Evolutionary conservation across 1,284 basidiomycete genomes (phyloP).

Genomic region (Marasmius sp.): DNA sequence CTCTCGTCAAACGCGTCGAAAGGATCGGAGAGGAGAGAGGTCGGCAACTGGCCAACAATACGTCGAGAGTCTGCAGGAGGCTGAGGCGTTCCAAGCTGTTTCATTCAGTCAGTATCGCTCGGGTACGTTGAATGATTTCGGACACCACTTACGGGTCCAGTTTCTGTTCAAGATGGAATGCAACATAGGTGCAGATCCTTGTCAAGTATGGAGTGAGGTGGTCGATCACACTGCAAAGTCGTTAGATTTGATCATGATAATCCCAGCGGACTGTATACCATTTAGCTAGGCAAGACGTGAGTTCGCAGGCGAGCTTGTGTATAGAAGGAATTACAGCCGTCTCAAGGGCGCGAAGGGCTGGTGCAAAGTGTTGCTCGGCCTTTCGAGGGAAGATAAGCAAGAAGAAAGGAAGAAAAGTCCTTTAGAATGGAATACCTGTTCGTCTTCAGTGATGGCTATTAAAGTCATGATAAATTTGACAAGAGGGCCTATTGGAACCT

Average conservation of each 20-base stretch:
- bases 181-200: conserved; percentile 48
- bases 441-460: conserved; percentile 58
- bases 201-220: conserved; percentile 54
- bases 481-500: conserved; percentile 68
- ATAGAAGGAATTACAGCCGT: conserved; percentile 51
- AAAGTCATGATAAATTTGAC: conserved; percentile 51
- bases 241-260: conserved; percentile 3
- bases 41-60: conserved; percentile 45
- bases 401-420: conserved; percentile 2
- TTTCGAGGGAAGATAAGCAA: conserved; percentile 25
- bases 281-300: conserved; percentile 47
- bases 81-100: conserved; percentile 42
- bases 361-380: conserved; percentile 50
- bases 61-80: conserved; percentile 44
- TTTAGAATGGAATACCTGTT: conserved; percentile 38
- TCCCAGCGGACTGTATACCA: conserved; percentile 36
- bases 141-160: conserved; percentile 43
- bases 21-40: conserved; percentile 49
- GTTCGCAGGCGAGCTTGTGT: conserved; percentile 50
- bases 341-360: conserved; percentile 52
- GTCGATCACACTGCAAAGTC: conserved; percentile 42
- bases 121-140: neutral
- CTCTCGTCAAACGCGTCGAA: conserved; percentile 55
- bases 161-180: conserved; percentile 61
- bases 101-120: neutral